Percentiles rank a stretch among this genome's conserved stretches.
Conservation (phyloP, 768 basidiomycete genomes). For the Phylloporus rhodoxanthus region DNA sequence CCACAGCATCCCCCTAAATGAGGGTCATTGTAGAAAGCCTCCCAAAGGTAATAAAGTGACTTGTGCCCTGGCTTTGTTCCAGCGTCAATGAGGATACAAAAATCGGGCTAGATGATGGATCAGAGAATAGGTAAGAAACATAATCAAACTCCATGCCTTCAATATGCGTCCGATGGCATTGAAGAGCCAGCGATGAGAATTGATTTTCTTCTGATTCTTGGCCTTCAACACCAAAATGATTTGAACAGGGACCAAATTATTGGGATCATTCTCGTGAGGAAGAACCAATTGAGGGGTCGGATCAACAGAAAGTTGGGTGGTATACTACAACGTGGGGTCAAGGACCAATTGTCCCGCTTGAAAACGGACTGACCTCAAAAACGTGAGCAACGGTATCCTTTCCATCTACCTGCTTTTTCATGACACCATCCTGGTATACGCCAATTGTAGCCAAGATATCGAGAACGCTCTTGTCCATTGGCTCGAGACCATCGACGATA, state of each 20-base stretch:
- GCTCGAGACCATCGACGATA: conserved; percentile 87
- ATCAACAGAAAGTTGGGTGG: conserved; percentile 92
- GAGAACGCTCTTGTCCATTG: conserved; percentile 93
- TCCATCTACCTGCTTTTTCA: conserved; percentile 87
- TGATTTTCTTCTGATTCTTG: conserved; percentile 95
- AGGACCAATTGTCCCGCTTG: neutral
- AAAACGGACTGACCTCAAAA: conserved; percentile 63
- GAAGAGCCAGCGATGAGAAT: conserved; percentile 93
- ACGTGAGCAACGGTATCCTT: conserved; percentile 91
- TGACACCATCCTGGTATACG: conserved; percentile 90
- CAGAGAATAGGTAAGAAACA: conserved; percentile 1
- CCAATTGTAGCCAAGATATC: conserved; percentile 87
- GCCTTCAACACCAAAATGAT: conserved; percentile 89
- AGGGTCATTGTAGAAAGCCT: conserved; percentile 78
- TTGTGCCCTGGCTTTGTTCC: conserved; percentile 97
- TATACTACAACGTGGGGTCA: conserved; percentile 56
- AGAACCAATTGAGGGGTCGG: conserved; percentile 85
- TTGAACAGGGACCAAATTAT: conserved; percentile 90
- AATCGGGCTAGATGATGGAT: conserved; percentile 59
- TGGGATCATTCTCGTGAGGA: conserved; percentile 83
- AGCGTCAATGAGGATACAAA: conserved; percentile 88
- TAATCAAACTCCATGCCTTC: conserved; percentile 41
- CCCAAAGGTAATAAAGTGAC: conserved; percentile 93
- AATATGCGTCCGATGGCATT: conserved; percentile 85
- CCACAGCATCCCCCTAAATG: conserved; percentile 86